Base-by-base conservation (phyloP, 176 grass and related monocot genomes). In the Lolium multiflorum region DNA sequence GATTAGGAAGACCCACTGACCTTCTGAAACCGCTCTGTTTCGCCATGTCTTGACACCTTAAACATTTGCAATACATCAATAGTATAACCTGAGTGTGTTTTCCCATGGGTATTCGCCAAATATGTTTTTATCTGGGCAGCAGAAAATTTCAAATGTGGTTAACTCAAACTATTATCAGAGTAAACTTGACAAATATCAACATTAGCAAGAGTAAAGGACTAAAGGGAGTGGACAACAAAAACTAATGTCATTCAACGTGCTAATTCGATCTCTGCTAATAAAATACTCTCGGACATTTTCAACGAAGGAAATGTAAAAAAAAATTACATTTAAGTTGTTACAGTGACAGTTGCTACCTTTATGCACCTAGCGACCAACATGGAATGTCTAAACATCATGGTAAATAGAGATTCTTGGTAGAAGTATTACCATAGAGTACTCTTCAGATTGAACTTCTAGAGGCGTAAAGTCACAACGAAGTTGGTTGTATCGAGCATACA, bases 21-120 rank as follows among this genome's bases (percentile, higher is more conserved):
- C 90, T 95, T 91, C 83, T 82, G 89, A 87, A 92, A 98, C 22
- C 81, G 74, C 59, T 94, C 89, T 52, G 78, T 77, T 94, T 95
- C 96, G 75, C 88, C 91, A 71, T 95, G 81, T 76, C 86, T 93
- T 47, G 74, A 98, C 82, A 94, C 88, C 87, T 89, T 95, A 90
- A 95, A 98, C 78, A 98, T 90, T 78, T 95, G 93, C n/a, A 89
- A 44, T 79, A 98, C 86, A 81, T 95, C 93, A 78, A 98, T 87
- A 18, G 89, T 82, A 76, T 94, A 98, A 84, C 52, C 77, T n/a
- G 88, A 86, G 76, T 98, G 93, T 65, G 96, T 98, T 89, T 94
- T 92, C 61, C 74, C 96, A 84, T 95, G 96, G 28, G 93, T 95
- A 78, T 95, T 95, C 38, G 49, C 39, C 86, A 98, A 85, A 87